Base-by-base conservation (phyloP, 305 asterid species). In the Petunia hybrid region DNA sequence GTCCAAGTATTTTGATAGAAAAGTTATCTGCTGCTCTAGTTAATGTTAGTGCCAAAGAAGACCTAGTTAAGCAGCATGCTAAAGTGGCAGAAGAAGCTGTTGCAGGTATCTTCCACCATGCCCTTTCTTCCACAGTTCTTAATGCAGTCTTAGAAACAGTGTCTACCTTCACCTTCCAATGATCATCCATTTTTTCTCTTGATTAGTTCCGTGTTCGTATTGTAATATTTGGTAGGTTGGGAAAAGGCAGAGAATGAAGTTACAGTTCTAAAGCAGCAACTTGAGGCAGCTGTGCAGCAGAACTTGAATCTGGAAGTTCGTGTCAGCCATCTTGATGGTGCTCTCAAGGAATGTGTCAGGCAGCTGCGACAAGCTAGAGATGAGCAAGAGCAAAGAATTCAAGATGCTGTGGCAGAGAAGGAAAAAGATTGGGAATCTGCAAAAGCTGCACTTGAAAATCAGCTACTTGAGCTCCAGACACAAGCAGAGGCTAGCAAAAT, bases 41-140 rank as follows among this genome's bases (percentile, higher is more conserved):
- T 46, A 95, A 95, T 87, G 92, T 92, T 35, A 84, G 94, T 64
- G 96, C 95, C 42, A 95, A 93, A 85, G 97, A 95, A 77, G 98
- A 95, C 48, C 83, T 95, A 38, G 99, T 92, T 80, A 95, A 93
- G 86, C 98, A 95, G 85, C 99, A 95, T 80, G 88, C 93, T n/a
- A 95, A 92, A 83, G 97, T 95, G 71, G 98, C 98, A 55, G 98
- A 93, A 89, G 98, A 95, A 89, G 99, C 97, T 84, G 97, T 95
- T 40, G 98, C 95, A 82, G 97, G 98, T 94, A 86, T 68, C 81
- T 41, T 46, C 7, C 51, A 13, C 55, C 60, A 6, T 31, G 61
- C 43, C 36, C 80, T 81, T 82, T 81, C 42, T 59, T 70, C 77
- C 77, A 31, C 60, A 70, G 41, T 70, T 70, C n/a, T 70, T 0